Evolutionary conservation across 2,329 filamentous ascomycete genomes (phyloP), one percentile per base, ranked within the genome.

Genomic region (Ophiocordyceps polyrhachis-furcata): DNA sequence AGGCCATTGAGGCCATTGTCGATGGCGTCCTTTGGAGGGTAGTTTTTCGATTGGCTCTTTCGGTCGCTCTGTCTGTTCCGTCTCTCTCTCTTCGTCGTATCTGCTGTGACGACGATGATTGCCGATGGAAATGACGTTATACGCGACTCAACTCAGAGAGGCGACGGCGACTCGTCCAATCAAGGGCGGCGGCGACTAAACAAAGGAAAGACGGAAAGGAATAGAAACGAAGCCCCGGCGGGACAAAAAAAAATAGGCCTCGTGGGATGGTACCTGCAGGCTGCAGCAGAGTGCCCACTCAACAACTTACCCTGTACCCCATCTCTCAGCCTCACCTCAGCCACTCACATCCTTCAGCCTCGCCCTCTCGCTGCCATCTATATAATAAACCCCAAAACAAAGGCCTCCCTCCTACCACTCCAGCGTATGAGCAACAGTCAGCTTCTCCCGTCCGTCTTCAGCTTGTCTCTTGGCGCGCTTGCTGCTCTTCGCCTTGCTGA

Each of bases 381-480:
- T 13, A 20, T 5, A 35, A 20, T 5, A 35, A n/a, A 28, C 25
- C 25, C 9, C 25, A 4, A 28, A 28, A 28, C 25, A 28, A 8
- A 25, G 8, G 2, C 25, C 25, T 28, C 6, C 12, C n/a, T n/a
- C 7, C 53, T 57, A 66, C 63, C 65, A 67, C n/a, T 57, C 56
- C 46, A 67, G 52, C 47, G 66, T 61, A 57, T 67, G 62, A 48
- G 62, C 63, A 40, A 67, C 52, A 41, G 55, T 57, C 50, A 63
- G 52, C 61, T 66, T 65, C 54, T 62, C 58, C 56, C 89, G 85
- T 65, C 86, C 73, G 61, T 77, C 71, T 65, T 86, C 73, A 61
- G 76, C 70, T 71, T 77, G 60, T 28, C 25, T 13, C 52, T 64
- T 63, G 54, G 58, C 57, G 50, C 61, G 58, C 61, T 66, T 66